Conservation (phyloP, 257 asterid genomes). For the Solanum sparsipilum region DNA sequence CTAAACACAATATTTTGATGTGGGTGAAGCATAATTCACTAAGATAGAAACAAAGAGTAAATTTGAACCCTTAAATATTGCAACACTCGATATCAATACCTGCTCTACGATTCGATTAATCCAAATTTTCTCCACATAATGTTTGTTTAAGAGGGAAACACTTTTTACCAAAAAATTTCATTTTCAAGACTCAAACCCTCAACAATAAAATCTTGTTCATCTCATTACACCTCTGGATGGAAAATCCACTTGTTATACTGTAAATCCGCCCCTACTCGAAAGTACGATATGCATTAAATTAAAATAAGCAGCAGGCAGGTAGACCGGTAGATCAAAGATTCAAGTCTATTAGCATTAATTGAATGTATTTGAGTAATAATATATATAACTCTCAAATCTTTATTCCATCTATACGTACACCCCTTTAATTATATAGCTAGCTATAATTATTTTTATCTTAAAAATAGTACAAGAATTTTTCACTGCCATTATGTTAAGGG, state of each 20-base stretch:
- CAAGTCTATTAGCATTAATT: not conserved
- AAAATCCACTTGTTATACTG: not conserved
- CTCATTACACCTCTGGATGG: not conserved
- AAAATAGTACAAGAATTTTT: not conserved
- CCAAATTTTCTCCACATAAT: not conserved
- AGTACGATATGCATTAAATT: not conserved
- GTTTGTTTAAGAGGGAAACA: not conserved
- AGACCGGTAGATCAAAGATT: not conserved
- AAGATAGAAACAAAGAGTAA: not conserved
- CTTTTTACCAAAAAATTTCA: rapidly evolving
- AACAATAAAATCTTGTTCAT: not conserved
- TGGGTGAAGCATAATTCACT: too few relatives aligned
- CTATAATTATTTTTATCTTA: not conserved
- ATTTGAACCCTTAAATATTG: not conserved
- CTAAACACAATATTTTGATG: too few relatives aligned
- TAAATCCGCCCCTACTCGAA: not conserved
- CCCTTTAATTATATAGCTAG: not conserved
- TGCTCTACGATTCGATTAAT: not conserved
- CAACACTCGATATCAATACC: not conserved
- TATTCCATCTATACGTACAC: not conserved
- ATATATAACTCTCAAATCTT: not conserved
- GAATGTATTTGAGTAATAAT: not conserved
- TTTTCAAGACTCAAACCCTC: not conserved
- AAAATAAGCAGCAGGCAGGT: not conserved
- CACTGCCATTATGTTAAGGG: not conserved